Evolutionary conservation across 192 early-diverging fungal species (phyloP).

Genomic region (Coemansia sp.): DNA sequence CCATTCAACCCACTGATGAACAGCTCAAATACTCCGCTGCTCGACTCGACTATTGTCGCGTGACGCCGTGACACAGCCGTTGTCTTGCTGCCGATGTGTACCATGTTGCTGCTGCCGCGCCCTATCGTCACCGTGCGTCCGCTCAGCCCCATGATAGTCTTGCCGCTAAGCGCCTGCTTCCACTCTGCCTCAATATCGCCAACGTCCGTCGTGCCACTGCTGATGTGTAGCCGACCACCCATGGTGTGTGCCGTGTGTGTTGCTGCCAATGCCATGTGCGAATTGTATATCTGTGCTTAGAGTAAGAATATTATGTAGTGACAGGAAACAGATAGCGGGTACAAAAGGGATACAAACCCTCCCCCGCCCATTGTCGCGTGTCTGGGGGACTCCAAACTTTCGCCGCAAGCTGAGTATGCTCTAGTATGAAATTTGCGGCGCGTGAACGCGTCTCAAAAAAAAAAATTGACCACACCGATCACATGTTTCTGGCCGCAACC

Average conservation of each 20-base stretch:
- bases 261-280: conserved; percentile 1
- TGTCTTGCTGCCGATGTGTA: conserved; percentile 37
- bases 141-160: conserved; percentile 34
- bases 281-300: neutral
- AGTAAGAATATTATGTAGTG: neutral
- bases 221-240: neutral
- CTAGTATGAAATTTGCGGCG: neutral
- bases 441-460: neutral
- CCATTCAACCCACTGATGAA: conserved; percentile 49
- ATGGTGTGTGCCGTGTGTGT: neutral
- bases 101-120: conserved; percentile 42
- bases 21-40: conserved; percentile 22
- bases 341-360: neutral
- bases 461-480: neutral
- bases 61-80: conserved; percentile 49
- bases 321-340: neutral
- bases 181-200: conserved; percentile 13
- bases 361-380: neutral
- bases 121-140: conserved; percentile 39
- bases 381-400: neutral
- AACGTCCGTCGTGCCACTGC: neutral
- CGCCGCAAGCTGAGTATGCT: neutral
- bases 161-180: conserved; percentile 31
- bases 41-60: conserved; percentile 26
- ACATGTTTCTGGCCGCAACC: neutral